phyloP scores from a whole-genome alignment of 108 stramenopile genomes.

The Pseudonitzschia pungens region DNA sequence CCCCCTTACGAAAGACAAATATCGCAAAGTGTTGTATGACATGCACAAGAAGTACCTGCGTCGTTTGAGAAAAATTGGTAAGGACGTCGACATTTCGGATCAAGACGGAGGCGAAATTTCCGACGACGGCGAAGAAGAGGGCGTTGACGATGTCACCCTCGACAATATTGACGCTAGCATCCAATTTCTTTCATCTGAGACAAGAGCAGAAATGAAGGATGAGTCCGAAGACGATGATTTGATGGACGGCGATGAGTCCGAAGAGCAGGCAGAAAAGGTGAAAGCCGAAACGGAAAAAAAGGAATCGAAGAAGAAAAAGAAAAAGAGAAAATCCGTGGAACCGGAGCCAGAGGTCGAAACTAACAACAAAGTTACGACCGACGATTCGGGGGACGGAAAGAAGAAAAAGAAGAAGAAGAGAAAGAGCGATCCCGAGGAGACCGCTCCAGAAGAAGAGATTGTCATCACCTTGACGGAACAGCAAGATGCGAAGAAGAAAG shows the following conservation, averaged over 20 bases:
- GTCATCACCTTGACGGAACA: conserved; percentile 44
- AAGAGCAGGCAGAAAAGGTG: not conserved
- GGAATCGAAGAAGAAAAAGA: conserved; percentile 49
- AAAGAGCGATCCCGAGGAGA: conserved; percentile 7
- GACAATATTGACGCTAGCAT: conserved; percentile 8
- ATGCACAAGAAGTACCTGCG: conserved; percentile 85
- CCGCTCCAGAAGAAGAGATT: conserved; percentile 38
- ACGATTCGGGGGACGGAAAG: not conserved
- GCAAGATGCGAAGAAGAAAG: conserved; percentile 44
- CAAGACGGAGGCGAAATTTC: conserved; percentile 41
- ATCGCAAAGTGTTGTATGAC: conserved; percentile 72
- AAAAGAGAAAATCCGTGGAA: conserved; percentile 26
- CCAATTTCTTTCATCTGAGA: not conserved
- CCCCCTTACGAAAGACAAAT: conserved; percentile 61
- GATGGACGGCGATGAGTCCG: conserved; percentile 6
- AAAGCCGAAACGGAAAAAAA: conserved; percentile 17
- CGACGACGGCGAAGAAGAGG: conserved; percentile 20
- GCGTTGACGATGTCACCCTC: not conserved
- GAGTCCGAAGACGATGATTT: conserved; percentile 18
- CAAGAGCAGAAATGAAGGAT: not conserved
- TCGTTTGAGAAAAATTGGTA: conserved; percentile 67
- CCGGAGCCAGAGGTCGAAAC: conserved; percentile 8
- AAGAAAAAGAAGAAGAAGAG: conserved; percentile 40
- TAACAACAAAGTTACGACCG: not conserved
- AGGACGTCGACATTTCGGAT: conserved; percentile 61